Base-by-base conservation (phyloP, 306 rosid genomes). In the Leucaena leucocephala region DNA sequence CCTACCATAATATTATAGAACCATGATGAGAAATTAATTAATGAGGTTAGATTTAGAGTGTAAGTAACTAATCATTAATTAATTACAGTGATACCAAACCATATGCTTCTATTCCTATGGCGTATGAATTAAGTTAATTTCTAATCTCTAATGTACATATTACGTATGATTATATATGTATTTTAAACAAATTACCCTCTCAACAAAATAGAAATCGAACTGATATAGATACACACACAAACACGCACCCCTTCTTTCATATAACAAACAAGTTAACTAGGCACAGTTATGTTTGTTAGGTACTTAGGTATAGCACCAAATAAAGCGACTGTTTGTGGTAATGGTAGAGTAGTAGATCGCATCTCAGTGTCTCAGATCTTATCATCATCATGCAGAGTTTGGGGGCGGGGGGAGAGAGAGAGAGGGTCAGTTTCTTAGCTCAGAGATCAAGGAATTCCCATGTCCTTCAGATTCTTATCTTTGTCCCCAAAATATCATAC, bases 401-500 rank as follows among this genome's bases (percentile, higher is more conserved):
- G n/a, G n/a, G n/a, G n/a, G n/a, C n/a, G 44, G 7, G 63, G 15
- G 15, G 45, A 49, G 4, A 15, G 19, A 50, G 22, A 64, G 19
- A 75, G 5, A 49, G 46, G 43, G 21, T 14, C 7, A 21, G 75
- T 67, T 61, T 79, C 68, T 75, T 74, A 61, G 79, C 59, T 36
- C 36, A 17, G 71, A 68, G 71, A 75, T 44, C 35, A 82, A 79
- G 82, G 36, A 78, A 75, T 75, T 81, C 48, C 40, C 35, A 68
- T 34, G 44, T 62, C 75, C 63, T 76, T 59, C 55, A 27, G 36
- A 86, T 86, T 6, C 84, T 62, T 86, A 68, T 34, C 86, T 80
- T 80, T 86, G 82, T 48, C 78, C 22, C 84, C 58, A 72, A 78
- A 80, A 48, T 74, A 55, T 43, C 50, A 48, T 64, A 38, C 79